Conservation (phyloP, 192 early-diverging fungal genomes). For the Gaertneriomyces sp. region DNA sequence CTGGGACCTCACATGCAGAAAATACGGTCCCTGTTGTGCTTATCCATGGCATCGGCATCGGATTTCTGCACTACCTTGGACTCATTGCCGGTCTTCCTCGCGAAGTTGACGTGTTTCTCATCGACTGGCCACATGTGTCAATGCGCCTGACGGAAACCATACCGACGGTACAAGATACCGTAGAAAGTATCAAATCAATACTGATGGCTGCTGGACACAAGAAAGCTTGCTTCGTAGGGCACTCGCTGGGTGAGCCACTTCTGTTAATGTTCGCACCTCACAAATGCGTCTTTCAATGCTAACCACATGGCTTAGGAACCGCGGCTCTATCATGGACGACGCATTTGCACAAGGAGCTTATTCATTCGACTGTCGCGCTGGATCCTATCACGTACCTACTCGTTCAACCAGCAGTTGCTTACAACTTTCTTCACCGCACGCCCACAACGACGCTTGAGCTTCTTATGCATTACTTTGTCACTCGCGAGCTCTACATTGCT, state of each 20-base stretch:
- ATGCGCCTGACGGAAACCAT: constrained; percentile 60
- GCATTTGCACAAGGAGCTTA: not conserved
- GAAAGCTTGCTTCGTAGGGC: constrained; percentile 62
- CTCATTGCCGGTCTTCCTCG: constrained; percentile 47
- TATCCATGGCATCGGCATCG: constrained; percentile 55
- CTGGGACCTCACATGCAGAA: not conserved
- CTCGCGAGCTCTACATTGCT: constrained; percentile 59
- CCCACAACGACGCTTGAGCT: constrained; percentile 29
- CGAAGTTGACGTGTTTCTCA: constrained; percentile 30
- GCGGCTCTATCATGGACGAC: too few species aligned
- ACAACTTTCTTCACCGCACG: constrained; percentile 48
- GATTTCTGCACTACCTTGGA: constrained; percentile 53
- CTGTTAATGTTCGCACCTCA: constrained; percentile 47
- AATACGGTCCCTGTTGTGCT: constrained; percentile 22
- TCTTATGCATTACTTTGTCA: constrained; percentile 57
- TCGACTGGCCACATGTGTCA: constrained; percentile 59
- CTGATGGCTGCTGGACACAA: constrained; percentile 36
- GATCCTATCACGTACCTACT: constrained; percentile 70
- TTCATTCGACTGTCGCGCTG: constrained; percentile 40
- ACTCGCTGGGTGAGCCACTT: constrained; percentile 57
- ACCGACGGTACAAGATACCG: constrained; percentile 51
- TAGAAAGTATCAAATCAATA: constrained; percentile 47
- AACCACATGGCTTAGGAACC: too few species aligned
- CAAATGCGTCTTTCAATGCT: not conserved
- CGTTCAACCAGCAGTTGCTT: constrained; percentile 61